A percentile compares a stretch with the other conserved stretches of the same genome.
Evolutionary conservation across 371 early-diverging fungal species (phyloP).

Genomic region (Nematocida ausubeli): DNA sequence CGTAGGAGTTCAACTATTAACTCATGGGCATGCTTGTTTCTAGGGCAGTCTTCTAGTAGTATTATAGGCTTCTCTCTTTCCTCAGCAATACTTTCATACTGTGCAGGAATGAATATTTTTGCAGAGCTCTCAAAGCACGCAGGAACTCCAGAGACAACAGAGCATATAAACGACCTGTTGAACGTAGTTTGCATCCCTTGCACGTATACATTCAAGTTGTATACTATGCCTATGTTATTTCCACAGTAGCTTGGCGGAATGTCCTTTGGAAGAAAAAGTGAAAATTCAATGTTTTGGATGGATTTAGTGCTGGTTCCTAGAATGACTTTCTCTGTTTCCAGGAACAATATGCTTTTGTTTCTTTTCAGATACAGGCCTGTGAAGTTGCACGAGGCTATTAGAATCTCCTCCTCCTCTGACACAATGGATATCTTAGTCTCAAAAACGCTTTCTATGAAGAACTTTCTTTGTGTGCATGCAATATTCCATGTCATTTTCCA

Average conservation of each 20-base stretch:
- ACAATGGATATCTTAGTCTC: conserved; percentile 1
- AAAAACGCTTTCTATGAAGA: conserved; percentile 9
- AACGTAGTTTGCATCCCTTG: not conserved
- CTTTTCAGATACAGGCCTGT: conserved; percentile 14
- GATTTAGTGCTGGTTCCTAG: not conserved
- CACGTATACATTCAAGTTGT: conserved; percentile 19
- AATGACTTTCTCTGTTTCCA: conserved; percentile 26
- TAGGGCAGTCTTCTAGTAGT: not conserved
- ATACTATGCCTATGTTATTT: conserved; percentile 17
- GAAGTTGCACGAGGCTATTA: conserved; percentile 20
- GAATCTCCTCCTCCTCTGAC: conserved; percentile 5
- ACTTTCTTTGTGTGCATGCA: conserved; percentile 2
- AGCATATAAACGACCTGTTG: conserved; percentile 11
- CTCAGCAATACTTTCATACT: not conserved
- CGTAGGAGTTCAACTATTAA: not conserved
- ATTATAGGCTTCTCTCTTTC: not conserved
- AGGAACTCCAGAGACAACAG: not conserved
- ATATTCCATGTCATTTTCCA: conserved; percentile 32
- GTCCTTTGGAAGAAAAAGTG: conserved; percentile 24
- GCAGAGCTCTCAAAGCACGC: conserved; percentile 12
- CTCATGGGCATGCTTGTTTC: not conserved
- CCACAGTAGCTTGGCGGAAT: conserved; percentile 48
- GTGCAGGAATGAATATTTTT: not conserved
- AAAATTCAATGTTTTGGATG: not conserved
- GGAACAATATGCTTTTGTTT: not conserved